Percentiles rank a stretch among this genome's conserved stretches.
Conservation (phyloP, 2,329 filamentous ascomycete genomes). For the Sporothrix inflata region DNA sequence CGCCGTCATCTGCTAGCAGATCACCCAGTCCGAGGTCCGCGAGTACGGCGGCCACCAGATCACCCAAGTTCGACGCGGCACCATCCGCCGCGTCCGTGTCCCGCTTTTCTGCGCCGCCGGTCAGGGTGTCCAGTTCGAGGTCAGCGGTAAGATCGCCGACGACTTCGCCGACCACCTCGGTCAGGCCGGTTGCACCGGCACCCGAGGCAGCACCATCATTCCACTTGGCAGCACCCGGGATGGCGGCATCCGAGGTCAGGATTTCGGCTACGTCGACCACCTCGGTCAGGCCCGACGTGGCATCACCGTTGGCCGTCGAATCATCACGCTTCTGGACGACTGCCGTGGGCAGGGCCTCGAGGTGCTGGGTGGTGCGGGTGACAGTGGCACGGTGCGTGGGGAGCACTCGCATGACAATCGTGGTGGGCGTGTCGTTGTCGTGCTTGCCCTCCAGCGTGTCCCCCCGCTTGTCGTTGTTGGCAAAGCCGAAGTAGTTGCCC, state of each 20-base stretch:
- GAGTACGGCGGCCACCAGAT: not conserved
- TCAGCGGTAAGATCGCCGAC: not conserved
- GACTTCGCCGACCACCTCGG: not conserved
- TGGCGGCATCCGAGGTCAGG: too few species aligned
- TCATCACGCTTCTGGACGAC: not conserved
- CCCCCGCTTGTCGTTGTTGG: not conserved
- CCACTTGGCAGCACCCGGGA: not conserved
- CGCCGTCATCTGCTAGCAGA: not conserved
- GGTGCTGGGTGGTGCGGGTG: not conserved
- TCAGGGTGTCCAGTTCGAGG: not conserved
- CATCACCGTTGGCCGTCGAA: not conserved
- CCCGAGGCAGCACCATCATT: too few species aligned
- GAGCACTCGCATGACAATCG: not conserved
- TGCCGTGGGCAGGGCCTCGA: not conserved
- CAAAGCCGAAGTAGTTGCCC: not conserved
- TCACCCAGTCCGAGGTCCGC: not conserved
- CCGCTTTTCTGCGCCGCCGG: not conserved
- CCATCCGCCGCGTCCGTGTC: not conserved
- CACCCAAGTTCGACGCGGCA: not conserved
- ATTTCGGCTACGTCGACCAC: too few species aligned
- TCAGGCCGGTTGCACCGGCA: too few species aligned
- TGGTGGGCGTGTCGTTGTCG: not conserved
- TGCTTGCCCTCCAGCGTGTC: not conserved
- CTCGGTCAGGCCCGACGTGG: too few species aligned
- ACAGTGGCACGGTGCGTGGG: conserved; percentile 3